Evolutionary conservation across 257 asterid species (phyloP), one percentile per base, ranked within the genome.

Genomic region (Ballota nigra): DNA sequence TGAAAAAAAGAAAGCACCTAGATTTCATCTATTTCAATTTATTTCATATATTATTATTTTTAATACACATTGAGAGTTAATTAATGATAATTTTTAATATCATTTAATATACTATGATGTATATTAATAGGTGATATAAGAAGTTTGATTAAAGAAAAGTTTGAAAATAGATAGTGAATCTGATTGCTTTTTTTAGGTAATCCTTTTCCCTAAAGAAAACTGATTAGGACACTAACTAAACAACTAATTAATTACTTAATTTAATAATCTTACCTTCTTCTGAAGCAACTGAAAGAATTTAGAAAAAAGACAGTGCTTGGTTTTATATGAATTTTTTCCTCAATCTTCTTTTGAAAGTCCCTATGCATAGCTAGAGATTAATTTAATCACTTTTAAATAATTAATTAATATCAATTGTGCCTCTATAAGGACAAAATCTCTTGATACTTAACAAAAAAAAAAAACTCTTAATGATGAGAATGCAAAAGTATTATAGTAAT

Each of bases 201-300:
- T 66, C 47, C 41, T 66, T 71, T 71, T 59, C 24, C 26, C 4
- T 29, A 12, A 77, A 58, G 61, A 18, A 57, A 76, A 20, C 1
- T 28, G 62, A 66, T 72, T 77, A 67, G 47, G 75, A 72, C 76
- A 72, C 67, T 66, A 72, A 77, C 29, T 71, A 67, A 70, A 45
- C 74, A 68, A 61, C 8, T 6, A 33, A 33, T 66, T 52, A 62
- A 34, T 74, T 26, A 26, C 3, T 64, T 51, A 51, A 64, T 70
- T 52, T 12, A 59, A 34, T 70, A 29, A 41, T 66, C 53, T 74
- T 70, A 66, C 55, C 23, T 59, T n/a, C 63, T 79, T 51, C 29
- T 33, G n/a, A 71, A 78, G 78, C 75, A 73, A 66, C 60, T 15
- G 51, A 40, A 40, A 45, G n/a, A 62, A 55, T 61, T 70, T 22